These are phyloP conservation scores for Neurospora sp. DNA, from an alignment of 2,329 filamentous ascomycete species.

Conservation along the genomic window DNA sequence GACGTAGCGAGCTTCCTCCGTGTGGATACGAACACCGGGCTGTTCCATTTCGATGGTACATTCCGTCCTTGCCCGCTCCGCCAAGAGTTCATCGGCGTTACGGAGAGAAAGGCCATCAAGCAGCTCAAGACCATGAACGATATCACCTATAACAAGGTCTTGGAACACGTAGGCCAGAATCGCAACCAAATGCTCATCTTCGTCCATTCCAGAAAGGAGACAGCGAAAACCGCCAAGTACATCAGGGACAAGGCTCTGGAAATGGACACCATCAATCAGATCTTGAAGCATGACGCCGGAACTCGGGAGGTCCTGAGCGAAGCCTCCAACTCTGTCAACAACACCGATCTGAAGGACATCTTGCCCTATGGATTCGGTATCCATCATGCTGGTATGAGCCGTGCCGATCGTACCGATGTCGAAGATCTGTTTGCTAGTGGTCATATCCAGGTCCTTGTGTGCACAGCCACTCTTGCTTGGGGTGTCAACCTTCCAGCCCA, in stretches of 20 bases:
- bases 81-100: slow-evolving; percentile 95
- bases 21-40: slow-evolving; percentile 71
- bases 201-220: slow-evolving; percentile 96
- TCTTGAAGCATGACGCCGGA: slow-evolving; percentile 84
- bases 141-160: slow-evolving; percentile 92
- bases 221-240: slow-evolving; percentile 92
- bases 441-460: slow-evolving; percentile 88
- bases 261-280: slow-evolving; percentile 91
- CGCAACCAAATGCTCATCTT: slow-evolving; percentile 99
- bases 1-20: slow-evolving; percentile 94
- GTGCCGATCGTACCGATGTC: slow-evolving; percentile 88
- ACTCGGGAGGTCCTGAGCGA: slow-evolving; percentile 81
- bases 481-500: slow-evolving; percentile 97
- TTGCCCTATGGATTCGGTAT: slow-evolving; percentile 96
- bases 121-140: slow-evolving; percentile 99
- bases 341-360: slow-evolving; percentile 84
- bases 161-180: slow-evolving; percentile 89
- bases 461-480: slow-evolving; percentile 96
- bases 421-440: slow-evolving; percentile 91
- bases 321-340: slow-evolving; percentile 72
- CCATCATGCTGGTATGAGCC: slow-evolving; percentile 94
- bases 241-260: slow-evolving; percentile 97
- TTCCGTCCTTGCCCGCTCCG: slow-evolving; percentile 89
- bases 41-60: slow-evolving; percentile 94
- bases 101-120: slow-evolving; percentile 97